Conservation (phyloP, 78 protist species). For the Dictyostelium capitatum region DNA sequence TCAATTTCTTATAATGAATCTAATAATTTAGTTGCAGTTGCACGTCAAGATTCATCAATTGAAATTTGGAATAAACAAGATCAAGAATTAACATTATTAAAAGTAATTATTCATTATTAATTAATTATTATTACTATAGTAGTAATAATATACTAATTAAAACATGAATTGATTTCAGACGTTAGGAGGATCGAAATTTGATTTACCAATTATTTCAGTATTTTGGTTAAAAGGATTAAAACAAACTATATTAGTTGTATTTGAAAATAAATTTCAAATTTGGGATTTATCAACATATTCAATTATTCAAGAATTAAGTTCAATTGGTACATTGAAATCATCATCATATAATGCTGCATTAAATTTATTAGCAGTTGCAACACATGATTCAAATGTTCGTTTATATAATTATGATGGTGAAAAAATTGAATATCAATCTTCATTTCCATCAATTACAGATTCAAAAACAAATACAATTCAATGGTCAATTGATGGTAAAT, state of each 20-base stretch:
- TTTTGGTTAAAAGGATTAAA: conserved; percentile 7
- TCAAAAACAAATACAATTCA: neutral
- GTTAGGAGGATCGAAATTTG: conserved; percentile 57
- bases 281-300: conserved; percentile 50
- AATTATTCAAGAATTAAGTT: conserved; percentile 24
- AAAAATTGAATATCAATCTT: conserved; percentile 24
- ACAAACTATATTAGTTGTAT: conserved; percentile 6
- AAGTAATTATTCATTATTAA: conserved; percentile 21
- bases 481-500: conserved; percentile 10
- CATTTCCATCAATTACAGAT: conserved; percentile 22
- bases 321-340: conserved; percentile 18
- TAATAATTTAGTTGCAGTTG: conserved; percentile 15
- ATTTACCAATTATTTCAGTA: conserved; percentile 26
- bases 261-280: conserved; percentile 28
- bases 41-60: conserved; percentile 52
- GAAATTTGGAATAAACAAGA: conserved; percentile 14
- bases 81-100: neutral
- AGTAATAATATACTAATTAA: neutral
- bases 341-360: neutral
- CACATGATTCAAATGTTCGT: conserved; percentile 15
- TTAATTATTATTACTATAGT: neutral
- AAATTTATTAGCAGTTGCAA: conserved; percentile 17
- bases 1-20: neutral
- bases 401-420: conserved; percentile 17
- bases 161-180: neutral